Evolutionary conservation across 306 rosid genomes (phyloP).

Genomic region (Hippophae rhamnoides): DNA sequence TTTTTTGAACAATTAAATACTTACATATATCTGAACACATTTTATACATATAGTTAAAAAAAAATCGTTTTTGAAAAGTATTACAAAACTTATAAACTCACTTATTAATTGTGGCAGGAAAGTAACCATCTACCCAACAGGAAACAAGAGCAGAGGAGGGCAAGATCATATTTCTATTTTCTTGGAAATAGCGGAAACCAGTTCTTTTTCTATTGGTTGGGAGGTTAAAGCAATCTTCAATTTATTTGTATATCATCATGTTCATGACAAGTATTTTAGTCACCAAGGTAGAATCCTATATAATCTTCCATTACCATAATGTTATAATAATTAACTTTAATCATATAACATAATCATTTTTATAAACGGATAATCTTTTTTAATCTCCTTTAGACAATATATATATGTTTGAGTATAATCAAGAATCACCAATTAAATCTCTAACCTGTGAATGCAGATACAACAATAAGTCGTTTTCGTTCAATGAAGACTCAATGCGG

Average conservation of each 20-base stretch:
- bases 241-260: slow-evolving; percentile 2
- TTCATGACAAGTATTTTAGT: slow-evolving; percentile 2
- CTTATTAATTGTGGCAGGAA: slow-evolving; percentile 12
- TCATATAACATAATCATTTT: background rate
- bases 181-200: slow-evolving; percentile 13
- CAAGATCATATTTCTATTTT: slow-evolving; percentile 29
- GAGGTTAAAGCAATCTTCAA: slow-evolving; percentile 12
- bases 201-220: slow-evolving; percentile 7
- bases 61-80: background rate
- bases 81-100: no score
- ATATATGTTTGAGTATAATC: no score
- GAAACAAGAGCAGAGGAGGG: slow-evolving; percentile 20
- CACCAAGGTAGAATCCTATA: background rate
- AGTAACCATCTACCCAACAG: slow-evolving; percentile 21
- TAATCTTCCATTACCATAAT: no score
- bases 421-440: no score
- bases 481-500: slow-evolving; percentile 15
- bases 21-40: no score
- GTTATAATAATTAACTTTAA: background rate
- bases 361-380: no score
- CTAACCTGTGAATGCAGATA: background rate
- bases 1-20: no score
- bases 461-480: background rate
- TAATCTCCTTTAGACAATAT: no score
- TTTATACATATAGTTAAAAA: no score